Conservation (phyloP, 2,329 filamentous ascomycete species). For the Colletotrichum spaethianum region DNA sequence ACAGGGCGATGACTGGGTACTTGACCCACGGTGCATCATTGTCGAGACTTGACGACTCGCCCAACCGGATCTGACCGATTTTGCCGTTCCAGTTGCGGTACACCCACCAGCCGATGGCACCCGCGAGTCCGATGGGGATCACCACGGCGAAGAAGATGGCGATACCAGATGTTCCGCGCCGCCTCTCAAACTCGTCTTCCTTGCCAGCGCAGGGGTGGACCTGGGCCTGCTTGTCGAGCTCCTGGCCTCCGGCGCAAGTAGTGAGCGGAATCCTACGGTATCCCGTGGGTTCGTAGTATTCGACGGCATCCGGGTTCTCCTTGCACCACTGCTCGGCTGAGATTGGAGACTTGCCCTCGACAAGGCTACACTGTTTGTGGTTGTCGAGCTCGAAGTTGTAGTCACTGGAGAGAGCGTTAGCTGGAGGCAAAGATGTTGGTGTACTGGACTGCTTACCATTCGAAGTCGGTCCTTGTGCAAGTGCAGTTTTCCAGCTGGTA, state of each 20-base stretch:
- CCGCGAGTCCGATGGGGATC: conserved; percentile 80
- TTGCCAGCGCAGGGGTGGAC: conserved; percentile 80
- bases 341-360: conserved; percentile 77
- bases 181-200: conserved; percentile 83
- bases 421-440: conserved; percentile 9
- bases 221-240: conserved; percentile 78
- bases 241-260: conserved; percentile 83
- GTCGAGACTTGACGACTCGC: conserved; percentile 76
- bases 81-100: conserved; percentile 89
- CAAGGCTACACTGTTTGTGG: conserved; percentile 83
- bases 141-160: conserved; percentile 89
- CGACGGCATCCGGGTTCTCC: conserved; percentile 75
- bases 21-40: conserved; percentile 83
- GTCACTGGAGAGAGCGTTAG: conserved; percentile 70
- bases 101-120: conserved; percentile 84
- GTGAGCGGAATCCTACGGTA: conserved; percentile 92
- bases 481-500: conserved; percentile 84
- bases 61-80: conserved; percentile 92
- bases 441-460: conserved; percentile 77
- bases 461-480: conserved; percentile 88
- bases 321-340: conserved; percentile 66
- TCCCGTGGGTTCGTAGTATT: conserved; percentile 88
- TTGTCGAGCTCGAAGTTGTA: conserved; percentile 91
- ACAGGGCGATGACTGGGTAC: conserved; percentile 83
- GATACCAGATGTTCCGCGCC: conserved; percentile 78